Conservation (phyloP, 2,329 filamentous ascomycete genomes). For the Clarireedia paspali region DNA sequence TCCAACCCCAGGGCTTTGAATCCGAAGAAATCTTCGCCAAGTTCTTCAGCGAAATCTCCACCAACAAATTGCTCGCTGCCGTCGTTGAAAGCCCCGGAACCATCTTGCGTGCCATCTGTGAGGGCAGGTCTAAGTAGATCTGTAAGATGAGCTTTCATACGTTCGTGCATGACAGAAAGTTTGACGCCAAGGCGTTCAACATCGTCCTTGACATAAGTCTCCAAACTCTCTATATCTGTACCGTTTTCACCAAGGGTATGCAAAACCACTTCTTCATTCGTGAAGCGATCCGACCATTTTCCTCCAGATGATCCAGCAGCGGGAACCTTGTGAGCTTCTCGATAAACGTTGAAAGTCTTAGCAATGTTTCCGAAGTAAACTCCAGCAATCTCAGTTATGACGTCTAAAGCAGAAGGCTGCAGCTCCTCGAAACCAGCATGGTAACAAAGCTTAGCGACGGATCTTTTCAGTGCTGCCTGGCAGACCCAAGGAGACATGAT, state of each 20-base stretch:
- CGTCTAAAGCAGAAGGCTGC: conserved; percentile 87
- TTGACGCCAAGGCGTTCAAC: conserved; percentile 79
- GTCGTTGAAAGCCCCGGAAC: conserved; percentile 86
- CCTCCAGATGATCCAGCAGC: conserved; percentile 32
- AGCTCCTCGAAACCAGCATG: conserved; percentile 95
- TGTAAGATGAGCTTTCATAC: conserved; percentile 88
- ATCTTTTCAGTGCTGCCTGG: conserved; percentile 77
- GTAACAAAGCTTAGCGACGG: conserved; percentile 91
- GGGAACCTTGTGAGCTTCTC: conserved; percentile 71
- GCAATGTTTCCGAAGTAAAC: conserved; percentile 86
- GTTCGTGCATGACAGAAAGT: conserved; percentile 78
- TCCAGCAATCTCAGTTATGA: conserved; percentile 79
- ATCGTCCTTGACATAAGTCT: conserved; percentile 86
- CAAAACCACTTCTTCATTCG: conserved; percentile 75
- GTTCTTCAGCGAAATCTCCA: conserved; percentile 94
- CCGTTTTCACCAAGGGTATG: conserved; percentile 83
- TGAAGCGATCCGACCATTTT: conserved; percentile 61
- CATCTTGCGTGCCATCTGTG: conserved; percentile 71
- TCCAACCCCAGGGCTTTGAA: conserved; percentile 93
- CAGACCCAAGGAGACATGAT: conserved; percentile 80
- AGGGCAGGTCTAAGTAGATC: conserved; percentile 89
- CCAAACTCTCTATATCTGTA: conserved; percentile 70
- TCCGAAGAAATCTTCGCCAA: conserved; percentile 97
- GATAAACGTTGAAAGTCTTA: conserved; percentile 72
- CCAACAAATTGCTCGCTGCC: conserved; percentile 95